A percentile compares a stretch with the other conserved stretches of the same genome.
These are phyloP conservation scores for California macrophylla DNA, from an alignment of 441 rosid genomes.

Conservation along the genomic window DNA sequence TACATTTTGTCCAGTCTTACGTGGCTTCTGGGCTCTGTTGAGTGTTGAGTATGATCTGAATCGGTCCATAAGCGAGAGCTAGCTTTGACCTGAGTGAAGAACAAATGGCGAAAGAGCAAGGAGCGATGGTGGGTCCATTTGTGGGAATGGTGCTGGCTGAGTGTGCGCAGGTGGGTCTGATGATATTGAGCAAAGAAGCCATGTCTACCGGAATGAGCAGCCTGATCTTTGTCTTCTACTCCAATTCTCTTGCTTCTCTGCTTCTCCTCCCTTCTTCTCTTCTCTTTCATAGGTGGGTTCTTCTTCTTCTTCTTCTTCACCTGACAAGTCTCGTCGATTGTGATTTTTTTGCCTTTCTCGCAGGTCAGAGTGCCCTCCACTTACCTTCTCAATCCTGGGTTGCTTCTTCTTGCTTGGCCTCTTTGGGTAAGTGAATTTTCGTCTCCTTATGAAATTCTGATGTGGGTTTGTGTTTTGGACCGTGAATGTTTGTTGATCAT, in stretches of 20 bases:
- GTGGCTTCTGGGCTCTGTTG: too few relatives aligned
- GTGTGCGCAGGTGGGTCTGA: constrained; percentile 50
- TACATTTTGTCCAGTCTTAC: too few relatives aligned
- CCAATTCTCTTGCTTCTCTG: constrained; percentile 47
- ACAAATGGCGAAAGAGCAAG: background rate
- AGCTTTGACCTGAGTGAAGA: too few relatives aligned
- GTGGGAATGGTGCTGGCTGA: constrained; percentile 50
- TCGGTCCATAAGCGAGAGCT: too few relatives aligned
- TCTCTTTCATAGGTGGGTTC: constrained; percentile 33
- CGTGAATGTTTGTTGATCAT: constrained; percentile 7
- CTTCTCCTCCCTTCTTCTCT: constrained; percentile 43
- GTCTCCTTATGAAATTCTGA: background rate
- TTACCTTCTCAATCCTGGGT: constrained; percentile 29
- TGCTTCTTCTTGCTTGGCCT: constrained; percentile 47
- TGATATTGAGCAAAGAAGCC: constrained; percentile 39
- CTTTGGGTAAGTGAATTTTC: constrained; percentile 30
- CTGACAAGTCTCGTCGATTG: background rate
- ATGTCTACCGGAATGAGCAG: constrained; percentile 49
- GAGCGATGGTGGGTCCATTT: constrained; percentile 14
- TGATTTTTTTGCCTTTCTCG: constrained; percentile 7
- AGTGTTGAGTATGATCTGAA: too few relatives aligned
- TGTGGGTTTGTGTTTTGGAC: background rate
- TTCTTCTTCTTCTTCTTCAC: background rate
- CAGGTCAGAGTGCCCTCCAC: constrained; percentile 43
- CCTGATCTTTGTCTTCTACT: constrained; percentile 42